These are phyloP conservation scores for Aspergillus uvarum DNA, from an alignment of 2,329 filamentous ascomycete species.

Conservation along the genomic window DNA sequence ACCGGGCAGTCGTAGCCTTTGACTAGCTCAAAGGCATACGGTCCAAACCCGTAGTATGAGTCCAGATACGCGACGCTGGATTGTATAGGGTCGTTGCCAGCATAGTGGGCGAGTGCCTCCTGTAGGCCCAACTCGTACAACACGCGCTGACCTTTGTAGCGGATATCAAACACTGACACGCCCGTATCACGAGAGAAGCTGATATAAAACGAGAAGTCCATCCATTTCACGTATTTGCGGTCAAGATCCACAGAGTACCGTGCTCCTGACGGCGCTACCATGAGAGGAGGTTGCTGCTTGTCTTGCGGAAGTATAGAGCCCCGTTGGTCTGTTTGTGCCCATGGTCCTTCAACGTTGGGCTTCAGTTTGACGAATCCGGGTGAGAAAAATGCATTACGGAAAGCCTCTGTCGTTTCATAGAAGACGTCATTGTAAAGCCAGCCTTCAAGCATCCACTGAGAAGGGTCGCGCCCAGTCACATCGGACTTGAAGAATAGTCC, in stretches of 20 bases:
- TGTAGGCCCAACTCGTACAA: conserved; percentile 14
- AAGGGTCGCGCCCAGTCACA: conserved; percentile 16
- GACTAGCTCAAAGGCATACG: conserved; percentile 20
- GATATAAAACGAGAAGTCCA: conserved; percentile 18
- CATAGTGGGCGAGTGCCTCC: conserved; percentile 15
- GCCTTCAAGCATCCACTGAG: conserved; percentile 14
- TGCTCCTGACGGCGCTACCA: conserved; percentile 12
- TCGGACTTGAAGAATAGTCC: conserved; percentile 16
- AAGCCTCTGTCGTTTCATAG: conserved; percentile 15
- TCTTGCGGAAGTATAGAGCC: conserved; percentile 10
- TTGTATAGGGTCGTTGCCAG: conserved; percentile 14
- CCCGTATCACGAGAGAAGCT: conserved; percentile 14
- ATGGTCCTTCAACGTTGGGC: neutral
- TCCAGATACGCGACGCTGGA: conserved; percentile 14
- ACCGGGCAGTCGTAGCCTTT: conserved; percentile 30
- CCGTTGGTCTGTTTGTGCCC: conserved; percentile 13
- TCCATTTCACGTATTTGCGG: conserved; percentile 14
- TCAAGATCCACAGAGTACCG: conserved; percentile 14
- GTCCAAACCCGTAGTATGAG: conserved; percentile 16
- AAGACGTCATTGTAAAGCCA: conserved; percentile 18
- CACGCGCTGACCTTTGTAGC: conserved; percentile 14
- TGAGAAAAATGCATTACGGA: conserved; percentile 1
- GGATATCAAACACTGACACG: conserved; percentile 14
- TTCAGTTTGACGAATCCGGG: no score
- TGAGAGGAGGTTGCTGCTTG: conserved; percentile 12